phyloP scores from a whole-genome alignment of 2,329 filamentous ascomycete species.

The Fusarium palustre region DNA sequence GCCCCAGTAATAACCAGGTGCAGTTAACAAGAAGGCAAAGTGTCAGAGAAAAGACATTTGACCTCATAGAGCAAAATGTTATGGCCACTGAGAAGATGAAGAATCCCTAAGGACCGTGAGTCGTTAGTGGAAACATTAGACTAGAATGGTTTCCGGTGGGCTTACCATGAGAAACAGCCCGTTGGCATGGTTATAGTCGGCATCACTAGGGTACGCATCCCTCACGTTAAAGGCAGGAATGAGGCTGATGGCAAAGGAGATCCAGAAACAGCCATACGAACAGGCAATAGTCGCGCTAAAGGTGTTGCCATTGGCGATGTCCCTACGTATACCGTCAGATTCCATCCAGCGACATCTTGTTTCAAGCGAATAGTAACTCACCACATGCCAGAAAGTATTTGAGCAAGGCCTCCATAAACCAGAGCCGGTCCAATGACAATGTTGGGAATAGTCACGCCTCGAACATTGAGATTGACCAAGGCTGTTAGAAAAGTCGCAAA shows the following conservation, averaged over 20 bases:
- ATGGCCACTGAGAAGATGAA: constrained; percentile 20
- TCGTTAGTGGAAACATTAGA: fast-evolving
- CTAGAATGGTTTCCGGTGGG: fast-evolving
- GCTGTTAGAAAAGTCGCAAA: constrained; percentile 13
- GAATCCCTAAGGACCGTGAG: constrained; percentile 2
- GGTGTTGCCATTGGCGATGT: constrained; percentile 14
- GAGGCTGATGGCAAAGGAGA: constrained; percentile 17
- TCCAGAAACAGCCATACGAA: constrained; percentile 24
- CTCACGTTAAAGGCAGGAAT: constrained; percentile 13
- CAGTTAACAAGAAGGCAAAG: constrained; percentile 12
- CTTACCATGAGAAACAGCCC: constrained; percentile 3
- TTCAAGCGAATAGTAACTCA: background rate
- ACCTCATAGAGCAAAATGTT: constrained; percentile 13
- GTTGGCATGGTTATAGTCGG: constrained; percentile 18
- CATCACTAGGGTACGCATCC: constrained; percentile 6
- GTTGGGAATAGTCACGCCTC: constrained; percentile 5
- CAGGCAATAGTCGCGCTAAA: constrained; percentile 14
- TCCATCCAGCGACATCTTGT: fast-evolving
- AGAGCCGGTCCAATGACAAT: constrained; percentile 11
- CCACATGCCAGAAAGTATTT: constrained; percentile 20
- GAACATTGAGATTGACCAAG: constrained; percentile 14
- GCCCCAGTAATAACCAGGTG: constrained; percentile 7
- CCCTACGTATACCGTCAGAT: background rate
- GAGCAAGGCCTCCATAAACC: constrained; percentile 8
- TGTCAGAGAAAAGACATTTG: constrained; percentile 20